A percentile compares a stretch with the other conserved stretches of the same genome.
phyloP scores from a whole-genome alignment of 2,329 filamentous ascomycete species.

The Salinomyces thailandicus region DNA sequence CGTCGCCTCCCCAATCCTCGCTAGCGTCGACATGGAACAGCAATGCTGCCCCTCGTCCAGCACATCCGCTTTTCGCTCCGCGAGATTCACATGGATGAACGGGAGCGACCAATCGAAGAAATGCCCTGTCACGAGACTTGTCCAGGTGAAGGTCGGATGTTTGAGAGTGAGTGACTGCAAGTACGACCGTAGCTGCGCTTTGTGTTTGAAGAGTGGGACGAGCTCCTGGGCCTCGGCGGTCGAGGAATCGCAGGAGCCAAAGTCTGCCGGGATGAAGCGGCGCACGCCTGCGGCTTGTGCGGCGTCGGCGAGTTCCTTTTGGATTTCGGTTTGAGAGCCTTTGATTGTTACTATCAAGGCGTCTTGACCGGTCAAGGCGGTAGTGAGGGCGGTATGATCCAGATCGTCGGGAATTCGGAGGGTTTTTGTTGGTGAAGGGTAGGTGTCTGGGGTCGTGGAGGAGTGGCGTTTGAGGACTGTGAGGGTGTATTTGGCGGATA shows the following conservation, averaged over 20 bases:
- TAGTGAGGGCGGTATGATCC: constrained; percentile 37
- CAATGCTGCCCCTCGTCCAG: constrained; percentile 47
- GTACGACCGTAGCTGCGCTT: constrained; percentile 42
- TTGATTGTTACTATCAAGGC: constrained; percentile 44
- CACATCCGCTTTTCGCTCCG: constrained; percentile 42
- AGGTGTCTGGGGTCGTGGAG: constrained; percentile 31
- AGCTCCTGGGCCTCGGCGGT: constrained; percentile 26
- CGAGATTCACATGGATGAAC: constrained; percentile 43
- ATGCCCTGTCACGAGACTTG: constrained; percentile 45
- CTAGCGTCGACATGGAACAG: constrained; percentile 43
- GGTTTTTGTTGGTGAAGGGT: constrained; percentile 32
- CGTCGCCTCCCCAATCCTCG: constrained; percentile 43
- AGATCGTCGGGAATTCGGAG: constrained; percentile 38
- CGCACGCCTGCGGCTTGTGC: constrained; percentile 49
- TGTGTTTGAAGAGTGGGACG: constrained; percentile 44
- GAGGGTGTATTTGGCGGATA: constrained; percentile 40
- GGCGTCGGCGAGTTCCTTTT: constrained; percentile 47
- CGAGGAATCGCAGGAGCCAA: constrained; percentile 33
- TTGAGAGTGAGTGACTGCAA: constrained; percentile 34
- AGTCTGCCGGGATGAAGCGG: constrained; percentile 54
- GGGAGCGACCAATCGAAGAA: constrained; percentile 54
- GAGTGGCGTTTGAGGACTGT: constrained; percentile 45
- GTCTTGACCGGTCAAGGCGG: constrained; percentile 46
- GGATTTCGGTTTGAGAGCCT: constrained; percentile 31
- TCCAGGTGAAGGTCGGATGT: constrained; percentile 45